Evolutionary conservation across 805 yeast genomes (phyloP).

Genomic region (Zygosaccharomyces bailii): DNA sequence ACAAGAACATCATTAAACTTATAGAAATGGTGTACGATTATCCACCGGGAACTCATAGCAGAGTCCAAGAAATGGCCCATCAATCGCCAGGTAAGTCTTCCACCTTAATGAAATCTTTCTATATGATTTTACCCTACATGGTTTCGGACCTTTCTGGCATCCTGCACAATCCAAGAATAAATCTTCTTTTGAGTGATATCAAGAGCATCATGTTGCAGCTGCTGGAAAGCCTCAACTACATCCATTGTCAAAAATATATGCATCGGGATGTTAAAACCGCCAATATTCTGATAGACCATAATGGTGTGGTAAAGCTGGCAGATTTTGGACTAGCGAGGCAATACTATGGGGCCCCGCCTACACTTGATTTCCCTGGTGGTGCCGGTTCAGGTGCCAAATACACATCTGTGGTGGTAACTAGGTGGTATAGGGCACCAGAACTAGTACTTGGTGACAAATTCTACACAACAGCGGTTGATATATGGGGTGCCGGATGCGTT

Average conservation of each 20-base stretch:
- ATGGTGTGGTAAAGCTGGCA: constrained; percentile 82
- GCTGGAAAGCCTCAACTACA: constrained; percentile 72
- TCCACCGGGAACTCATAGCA: constrained; percentile 26
- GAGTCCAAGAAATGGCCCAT: constrained; percentile 12
- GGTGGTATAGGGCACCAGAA: constrained; percentile 98
- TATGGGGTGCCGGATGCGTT: constrained; percentile 98
- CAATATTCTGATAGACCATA: constrained; percentile 74
- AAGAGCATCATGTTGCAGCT: constrained; percentile 81
- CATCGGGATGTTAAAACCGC: constrained; percentile 97
- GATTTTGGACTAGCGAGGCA: constrained; percentile 92
- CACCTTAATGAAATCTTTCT: constrained; percentile 44
- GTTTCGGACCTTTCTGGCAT: constrained; percentile 88
- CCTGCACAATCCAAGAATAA: constrained; percentile 70
- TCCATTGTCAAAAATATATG: constrained; percentile 53
- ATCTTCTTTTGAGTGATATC: constrained; percentile 60
- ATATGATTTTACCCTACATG: constrained; percentile 91
- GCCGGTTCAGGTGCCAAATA: constrained; percentile 43
- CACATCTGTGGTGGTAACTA: constrained; percentile 80
- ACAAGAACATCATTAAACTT: constrained; percentile 70
- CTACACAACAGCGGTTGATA: constrained; percentile 92
- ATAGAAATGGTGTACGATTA: constrained; percentile 71
- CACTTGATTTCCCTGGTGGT: constrained; percentile 42
- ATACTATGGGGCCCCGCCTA: constrained; percentile 62
- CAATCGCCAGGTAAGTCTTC: constrained; percentile 11
- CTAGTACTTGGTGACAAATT: constrained; percentile 76